phyloP scores from a whole-genome alignment of 805 yeast genomes.

The Ogataea pilisensis region DNA sequence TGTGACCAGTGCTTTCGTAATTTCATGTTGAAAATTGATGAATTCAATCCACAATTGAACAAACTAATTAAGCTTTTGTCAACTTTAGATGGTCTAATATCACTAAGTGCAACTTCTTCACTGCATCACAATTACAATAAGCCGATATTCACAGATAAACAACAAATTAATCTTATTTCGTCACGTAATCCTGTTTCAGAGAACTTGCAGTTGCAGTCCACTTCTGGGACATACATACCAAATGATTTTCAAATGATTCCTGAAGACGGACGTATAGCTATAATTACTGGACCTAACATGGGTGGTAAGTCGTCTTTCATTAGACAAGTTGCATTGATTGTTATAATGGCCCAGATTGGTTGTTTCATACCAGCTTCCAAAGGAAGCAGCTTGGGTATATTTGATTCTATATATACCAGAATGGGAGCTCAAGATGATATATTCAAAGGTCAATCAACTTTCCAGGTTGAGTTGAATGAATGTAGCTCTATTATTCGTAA shows the following conservation, averaged over 20 bases:
- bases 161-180: slow-evolving; percentile 44
- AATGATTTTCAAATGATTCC: slow-evolving; percentile 54
- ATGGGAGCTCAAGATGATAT: slow-evolving; percentile 86
- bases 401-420: slow-evolving; percentile 50
- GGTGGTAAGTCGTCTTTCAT: slow-evolving; percentile 83
- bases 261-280: slow-evolving; percentile 46
- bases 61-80: slow-evolving; percentile 46
- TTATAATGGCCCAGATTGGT: slow-evolving; percentile 75
- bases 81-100: slow-evolving; percentile 59
- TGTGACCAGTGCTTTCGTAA: slow-evolving; percentile 44
- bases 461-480: slow-evolving; percentile 72
- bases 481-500: slow-evolving; percentile 51
- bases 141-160: slow-evolving; percentile 48
- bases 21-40: slow-evolving; percentile 39
- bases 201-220: slow-evolving; percentile 9
- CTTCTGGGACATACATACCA: slow-evolving; percentile 47
- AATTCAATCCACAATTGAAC: slow-evolving; percentile 35
- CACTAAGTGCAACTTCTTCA: slow-evolving; percentile 58
- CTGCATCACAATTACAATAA: slow-evolving; percentile 40
- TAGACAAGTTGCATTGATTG: slow-evolving; percentile 65
- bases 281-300: slow-evolving; percentile 86
- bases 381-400: slow-evolving; percentile 47
- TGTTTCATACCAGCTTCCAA: slow-evolving; percentile 71
- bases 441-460: slow-evolving; percentile 73
- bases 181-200: slow-evolving; percentile 44